Evolutionary conservation across 2,329 filamentous ascomycete genomes (phyloP).

Genomic region (Fusarium humuli): DNA sequence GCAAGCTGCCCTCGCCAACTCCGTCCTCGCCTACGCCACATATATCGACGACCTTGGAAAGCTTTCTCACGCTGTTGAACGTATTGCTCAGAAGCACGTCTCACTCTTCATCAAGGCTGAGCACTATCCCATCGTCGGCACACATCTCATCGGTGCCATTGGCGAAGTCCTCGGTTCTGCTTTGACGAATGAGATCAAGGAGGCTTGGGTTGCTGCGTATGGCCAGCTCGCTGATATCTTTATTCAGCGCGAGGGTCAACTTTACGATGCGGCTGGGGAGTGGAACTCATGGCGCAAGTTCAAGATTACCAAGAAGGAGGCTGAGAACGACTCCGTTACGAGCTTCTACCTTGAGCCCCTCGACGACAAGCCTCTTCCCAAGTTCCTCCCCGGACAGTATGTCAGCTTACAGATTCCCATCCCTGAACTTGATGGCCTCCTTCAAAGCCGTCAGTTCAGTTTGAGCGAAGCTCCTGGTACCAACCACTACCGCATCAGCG

Average conservation of each 20-base stretch:
- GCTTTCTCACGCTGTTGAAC: conserved; percentile 68
- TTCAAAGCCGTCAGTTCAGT: conserved; percentile 81
- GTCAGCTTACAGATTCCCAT: conserved; percentile 73
- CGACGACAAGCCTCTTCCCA: conserved; percentile 67
- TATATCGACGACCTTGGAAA: conserved; percentile 77
- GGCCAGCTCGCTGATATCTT: conserved; percentile 77
- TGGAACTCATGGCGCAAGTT: conserved; percentile 65
- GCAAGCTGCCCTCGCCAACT: conserved; percentile 73
- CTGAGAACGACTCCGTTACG: conserved; percentile 70
- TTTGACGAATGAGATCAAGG: conserved; percentile 72
- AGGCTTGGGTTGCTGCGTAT: conserved; percentile 80
- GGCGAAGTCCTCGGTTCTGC: conserved; percentile 74
- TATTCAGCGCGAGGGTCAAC: conserved; percentile 70
- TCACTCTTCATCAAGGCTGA: conserved; percentile 76
- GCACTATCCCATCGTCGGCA: conserved; percentile 78
- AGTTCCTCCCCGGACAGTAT: conserved; percentile 78
- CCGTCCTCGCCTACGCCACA: conserved; percentile 78
- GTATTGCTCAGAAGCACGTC: conserved; percentile 81
- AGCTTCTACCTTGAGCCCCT: conserved; percentile 76
- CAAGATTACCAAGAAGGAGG: conserved; percentile 68
- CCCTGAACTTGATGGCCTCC: conserved; percentile 67
- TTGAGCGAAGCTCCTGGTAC: conserved; percentile 70
- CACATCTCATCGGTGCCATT: conserved; percentile 75
- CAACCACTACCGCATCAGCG: conserved; percentile 76
- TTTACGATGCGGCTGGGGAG: conserved; percentile 65